Evolutionary conservation across 371 early-diverging fungal species (phyloP).

Genomic region (Mucor indicus): DNA sequence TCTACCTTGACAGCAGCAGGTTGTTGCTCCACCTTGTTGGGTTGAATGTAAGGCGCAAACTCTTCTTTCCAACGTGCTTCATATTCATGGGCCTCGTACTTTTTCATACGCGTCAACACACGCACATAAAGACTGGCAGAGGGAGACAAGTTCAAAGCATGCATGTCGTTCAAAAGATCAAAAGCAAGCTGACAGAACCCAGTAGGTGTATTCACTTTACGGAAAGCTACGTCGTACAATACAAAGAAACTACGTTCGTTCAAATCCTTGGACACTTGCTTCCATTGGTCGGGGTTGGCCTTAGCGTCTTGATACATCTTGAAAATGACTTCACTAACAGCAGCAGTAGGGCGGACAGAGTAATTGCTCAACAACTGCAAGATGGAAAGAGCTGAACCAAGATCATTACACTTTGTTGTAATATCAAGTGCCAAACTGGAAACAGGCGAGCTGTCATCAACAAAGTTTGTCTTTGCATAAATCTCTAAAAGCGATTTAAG

Average conservation of each 20-base stretch:
- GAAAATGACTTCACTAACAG: constrained; percentile 9
- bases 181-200: constrained; percentile 18
- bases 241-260: background rate
- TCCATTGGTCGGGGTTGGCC: constrained; percentile 10
- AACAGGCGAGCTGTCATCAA: constrained; percentile 11
- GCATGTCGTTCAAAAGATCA: constrained; percentile 26
- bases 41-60: constrained; percentile 21
- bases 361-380: constrained; percentile 16
- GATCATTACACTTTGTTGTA: constrained; percentile 9
- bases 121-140: constrained; percentile 17
- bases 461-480: constrained; percentile 16
- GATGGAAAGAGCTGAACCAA: constrained; percentile 14
- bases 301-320: constrained; percentile 21
- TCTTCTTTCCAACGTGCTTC: constrained; percentile 33
- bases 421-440: constrained; percentile 17
- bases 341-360: constrained; percentile 12
- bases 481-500: constrained; percentile 5
- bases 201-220: constrained; percentile 3
- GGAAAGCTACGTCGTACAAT: constrained; percentile 17
- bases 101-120: constrained; percentile 22
- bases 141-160: constrained; percentile 8
- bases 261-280: background rate
- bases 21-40: constrained; percentile 7
- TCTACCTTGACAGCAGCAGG: background rate
- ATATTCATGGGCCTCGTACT: constrained; percentile 19